A percentile compares a stretch with the other conserved stretches of the same genome.
These are phyloP conservation scores for Rhodotorula babjevae DNA, from an alignment of 768 basidiomycete genomes.

Conservation along the genomic window DNA sequence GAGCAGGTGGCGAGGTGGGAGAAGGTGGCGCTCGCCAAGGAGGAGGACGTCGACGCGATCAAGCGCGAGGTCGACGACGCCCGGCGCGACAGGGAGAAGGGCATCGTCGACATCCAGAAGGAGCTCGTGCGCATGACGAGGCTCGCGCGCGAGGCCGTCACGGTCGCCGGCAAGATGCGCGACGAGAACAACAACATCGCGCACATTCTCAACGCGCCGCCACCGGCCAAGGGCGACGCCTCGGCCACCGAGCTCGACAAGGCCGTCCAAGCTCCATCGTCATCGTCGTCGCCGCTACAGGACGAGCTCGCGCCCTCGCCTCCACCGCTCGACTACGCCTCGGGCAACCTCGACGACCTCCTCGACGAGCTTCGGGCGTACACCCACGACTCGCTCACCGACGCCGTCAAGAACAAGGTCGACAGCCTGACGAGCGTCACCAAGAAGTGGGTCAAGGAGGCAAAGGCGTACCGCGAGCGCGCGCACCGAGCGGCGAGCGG, in stretches of 20 bases:
- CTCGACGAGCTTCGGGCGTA: slow-evolving; percentile 49
- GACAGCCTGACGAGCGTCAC: slow-evolving; percentile 60
- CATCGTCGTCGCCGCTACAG: background rate
- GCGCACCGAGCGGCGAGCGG: slow-evolving; percentile 49
- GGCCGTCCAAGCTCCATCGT: background rate
- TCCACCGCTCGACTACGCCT: slow-evolving; percentile 25
- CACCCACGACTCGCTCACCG: slow-evolving; percentile 79
- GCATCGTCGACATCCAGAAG: slow-evolving; percentile 24
- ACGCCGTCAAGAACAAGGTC: slow-evolving; percentile 62
- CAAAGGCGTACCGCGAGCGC: slow-evolving; percentile 90
- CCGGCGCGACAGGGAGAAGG: slow-evolving; percentile 20
- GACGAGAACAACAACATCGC: slow-evolving; percentile 46
- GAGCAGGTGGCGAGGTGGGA: slow-evolving; percentile 59
- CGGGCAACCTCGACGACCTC: slow-evolving; percentile 27
- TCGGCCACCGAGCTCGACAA: slow-evolving; percentile 16
- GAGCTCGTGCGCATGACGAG: slow-evolving; percentile 28
- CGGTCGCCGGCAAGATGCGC: slow-evolving; percentile 44
- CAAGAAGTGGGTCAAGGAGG: slow-evolving; percentile 95
- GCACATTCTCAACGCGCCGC: slow-evolving; percentile 28
- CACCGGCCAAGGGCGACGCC: slow-evolving; percentile 8
- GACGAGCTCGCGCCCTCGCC: background rate
- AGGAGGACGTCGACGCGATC: slow-evolving; percentile 64
- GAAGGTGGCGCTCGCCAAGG: slow-evolving; percentile 33
- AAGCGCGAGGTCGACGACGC: slow-evolving; percentile 7
- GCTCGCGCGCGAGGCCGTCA: slow-evolving; percentile 45